phyloP scores from a whole-genome alignment of 2,329 filamentous ascomycete species.

The Helminthosporium solani region DNA sequence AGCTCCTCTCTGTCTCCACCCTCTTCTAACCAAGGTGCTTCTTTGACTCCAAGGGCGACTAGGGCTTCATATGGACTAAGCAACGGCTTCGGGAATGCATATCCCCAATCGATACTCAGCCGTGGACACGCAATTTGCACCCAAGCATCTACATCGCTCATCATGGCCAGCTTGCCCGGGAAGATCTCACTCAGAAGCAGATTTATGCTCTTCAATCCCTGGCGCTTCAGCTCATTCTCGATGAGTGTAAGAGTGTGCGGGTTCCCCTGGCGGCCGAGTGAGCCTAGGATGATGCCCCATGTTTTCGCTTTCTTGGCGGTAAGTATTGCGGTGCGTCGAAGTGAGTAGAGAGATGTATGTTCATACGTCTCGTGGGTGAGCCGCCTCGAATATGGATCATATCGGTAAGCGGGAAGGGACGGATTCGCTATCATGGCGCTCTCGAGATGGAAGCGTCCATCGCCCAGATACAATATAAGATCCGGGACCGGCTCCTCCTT shows the following conservation, averaged over 20 bases:
- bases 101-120: slow-evolving; percentile 97
- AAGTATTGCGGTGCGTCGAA: slow-evolving; percentile 74
- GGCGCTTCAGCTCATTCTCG: slow-evolving; percentile 69
- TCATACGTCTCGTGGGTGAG: slow-evolving; percentile 90
- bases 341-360: slow-evolving; percentile 83
- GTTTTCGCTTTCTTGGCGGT: slow-evolving; percentile 75
- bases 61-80: slow-evolving; percentile 94
- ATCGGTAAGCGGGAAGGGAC: slow-evolving; percentile 83
- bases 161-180: slow-evolving; percentile 89
- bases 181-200: slow-evolving; percentile 93
- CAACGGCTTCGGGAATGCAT: slow-evolving; percentile 85
- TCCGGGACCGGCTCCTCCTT: slow-evolving; percentile 54
- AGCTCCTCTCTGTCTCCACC: slow-evolving; percentile 32
- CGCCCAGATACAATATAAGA: slow-evolving; percentile 83
- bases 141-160: slow-evolving; percentile 94
- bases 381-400: slow-evolving; percentile 92
- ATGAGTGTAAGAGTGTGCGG: slow-evolving; percentile 88
- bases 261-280: slow-evolving; percentile 91
- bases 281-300: slow-evolving; percentile 94
- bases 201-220: slow-evolving; percentile 79
- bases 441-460: slow-evolving; percentile 93
- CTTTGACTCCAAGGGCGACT: slow-evolving; percentile 76
- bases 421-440: slow-evolving; percentile 99
- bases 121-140: slow-evolving; percentile 97
- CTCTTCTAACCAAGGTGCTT: slow-evolving; percentile 59